Evolutionary conservation across 257 asterid genomes (phyloP), one percentile per base, ranked within the genome.

Genomic region (Scutellaria galericulata): DNA sequence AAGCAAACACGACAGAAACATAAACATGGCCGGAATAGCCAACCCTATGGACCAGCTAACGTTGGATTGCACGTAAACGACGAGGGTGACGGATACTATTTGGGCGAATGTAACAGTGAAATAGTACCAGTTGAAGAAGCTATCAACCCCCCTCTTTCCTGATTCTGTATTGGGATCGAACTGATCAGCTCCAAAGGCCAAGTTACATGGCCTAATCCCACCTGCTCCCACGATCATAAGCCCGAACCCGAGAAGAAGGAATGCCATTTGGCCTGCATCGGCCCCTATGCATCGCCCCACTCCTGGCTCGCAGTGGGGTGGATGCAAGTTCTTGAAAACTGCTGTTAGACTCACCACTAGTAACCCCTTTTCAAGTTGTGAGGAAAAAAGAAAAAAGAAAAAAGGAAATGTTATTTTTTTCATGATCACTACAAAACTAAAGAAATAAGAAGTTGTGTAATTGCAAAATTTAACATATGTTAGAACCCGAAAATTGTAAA

Each of bases 111-210:
- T 89, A 15, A 87, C 37, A 35, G 95, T 89, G 79, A 91, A 86
- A 27, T 81, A 89, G 68, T 87, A 91, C 97, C 97, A 91, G 10
- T 90, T 90, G 86, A 90, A 88, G 90, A 90, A 90, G 57, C 96
- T 87, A 70, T 85, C 85, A 41, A 86, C 80, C 0, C 95, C 94
- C 57, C 88, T 68, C 51, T 81, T 86, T 4, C 95, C 95, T 0
- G 89, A 81, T 9, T 86, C 87, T 0, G 88, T 81, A 0, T 75
- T 78, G n/a, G 92, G 96, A 31, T 90, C 79, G 86, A 90, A 90
- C 46, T 90, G 96, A 55, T 90, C 96, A 8, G 89, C 96, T 7
- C 96, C 96, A 54, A 90, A 90, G 0, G 96, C 94, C 18, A 90
- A 68, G 80, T 88, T 87, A 54, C 94, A 89, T 2, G 96, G 96